Base-by-base conservation (phyloP, 345 rosid species). In the Carallia brachiata region DNA sequence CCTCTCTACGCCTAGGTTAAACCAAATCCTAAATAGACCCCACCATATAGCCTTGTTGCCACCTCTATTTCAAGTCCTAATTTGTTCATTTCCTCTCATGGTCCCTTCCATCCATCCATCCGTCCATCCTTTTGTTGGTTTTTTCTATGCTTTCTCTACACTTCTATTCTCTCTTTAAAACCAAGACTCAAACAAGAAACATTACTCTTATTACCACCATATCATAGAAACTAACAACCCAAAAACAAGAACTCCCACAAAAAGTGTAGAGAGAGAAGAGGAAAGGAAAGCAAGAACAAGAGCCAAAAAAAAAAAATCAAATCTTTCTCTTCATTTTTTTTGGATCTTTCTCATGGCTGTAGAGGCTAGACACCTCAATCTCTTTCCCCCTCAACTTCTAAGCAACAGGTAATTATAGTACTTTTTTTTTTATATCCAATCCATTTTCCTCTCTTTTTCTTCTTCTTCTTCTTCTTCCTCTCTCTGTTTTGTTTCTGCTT, bases 311-410 rank as follows among this genome's bases (percentile, higher is more conserved):
- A 6, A 37, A 6, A 37, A 0, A 5, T 6, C 40, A 37, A 37
- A 5, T 6, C 40, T 37, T 7, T 37, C 40, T n/a, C 58, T 9
- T 19, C 13, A 0, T 36, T 2, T 19, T 37, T 6, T 34, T 28
- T 52, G 55, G 23, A 17, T 6, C 56, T 37, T 12, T 48, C 40
- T 56, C 63, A 89, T 89, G 95, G 95, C 92, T 36, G 95, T 89
- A 2, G 95, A 89, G 77, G 90, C 92, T 57, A 72, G 81, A 39
- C 89, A 81, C 68, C 84, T 77, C 55, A 77, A 70, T 70, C 76
- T 78, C 52, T 85, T 83, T 67, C 65, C 83, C 63, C 73, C 85
- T 70, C 89, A 84, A 48, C 76, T 81, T 75, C 54, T 82, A 69
- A 65, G 77, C 55, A 80, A 70, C 83, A 84, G 91, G 94, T 88